Evolutionary conservation across 2,329 filamentous ascomycete species (phyloP), one percentile per base, ranked within the genome.

Genomic region (Neofusicoccum ribis): DNA sequence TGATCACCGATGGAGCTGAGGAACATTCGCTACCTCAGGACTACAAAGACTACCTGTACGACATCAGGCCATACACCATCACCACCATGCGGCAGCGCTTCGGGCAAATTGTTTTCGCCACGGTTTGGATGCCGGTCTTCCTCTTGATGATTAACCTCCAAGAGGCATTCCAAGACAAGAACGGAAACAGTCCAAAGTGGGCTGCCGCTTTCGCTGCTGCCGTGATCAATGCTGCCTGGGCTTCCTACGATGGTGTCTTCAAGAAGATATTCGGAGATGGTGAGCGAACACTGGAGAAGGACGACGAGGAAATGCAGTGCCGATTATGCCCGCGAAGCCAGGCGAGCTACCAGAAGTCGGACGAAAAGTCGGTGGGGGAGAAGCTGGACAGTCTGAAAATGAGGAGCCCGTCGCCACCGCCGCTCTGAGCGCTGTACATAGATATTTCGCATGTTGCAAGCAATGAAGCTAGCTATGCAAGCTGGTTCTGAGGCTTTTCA

Each of bases 261-360:
- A 89, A 87, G 75, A 80, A 78, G 0, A 46, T 89, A 0, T 97
- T 96, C 81, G 94, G 94, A 0, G 91, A 98, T 73, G 95, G 95
- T 0, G 94, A 98, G 82, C 86, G 86, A 70, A 88, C 85, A 0
- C 72, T 82, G 9, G 68, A 71, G 15, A 70, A 68, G 8, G 66
- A 68, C 5, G 59, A 72, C 9, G 65, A 59, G n/a, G 34, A 37
- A 27, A 44, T 41, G 46, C 47, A 56, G 31, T 11, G 6, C 5
- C 17, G 14, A 43, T 20, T 20, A 6, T 44, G 31, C 27, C 5
- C 23, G 15, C 23, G 54, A 8, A 15, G 36, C 20, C 17, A 34
- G 27, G 39, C 3, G 12, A 14, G n/a, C 20, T 14, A 37, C 12
- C 8, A 8, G 14, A 3, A 14, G 37, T 17, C n/a, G 3, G 11